These are phyloP conservation scores for Zizania palustris DNA, from an alignment of 202 grass and related monocot genomes.

Conservation along the genomic window DNA sequence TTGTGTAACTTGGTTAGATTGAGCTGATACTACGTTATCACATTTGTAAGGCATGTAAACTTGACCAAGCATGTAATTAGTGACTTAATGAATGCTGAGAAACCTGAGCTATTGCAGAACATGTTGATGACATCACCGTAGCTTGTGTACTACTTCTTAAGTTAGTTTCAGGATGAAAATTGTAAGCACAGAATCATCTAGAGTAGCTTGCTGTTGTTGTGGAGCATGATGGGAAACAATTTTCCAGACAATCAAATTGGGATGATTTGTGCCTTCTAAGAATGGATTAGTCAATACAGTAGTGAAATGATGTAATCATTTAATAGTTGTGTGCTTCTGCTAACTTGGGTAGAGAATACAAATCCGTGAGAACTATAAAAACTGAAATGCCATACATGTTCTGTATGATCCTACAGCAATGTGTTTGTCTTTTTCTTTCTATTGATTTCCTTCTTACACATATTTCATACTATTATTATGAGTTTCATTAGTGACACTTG, in stretches of 20 bases:
- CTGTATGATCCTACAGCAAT: conserved; percentile 2
- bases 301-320: background rate
- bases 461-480: background rate
- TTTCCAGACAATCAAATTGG: background rate
- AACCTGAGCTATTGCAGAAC: conserved; percentile 13
- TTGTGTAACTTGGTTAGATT: background rate
- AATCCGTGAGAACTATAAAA: background rate
- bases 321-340: conserved; percentile 1
- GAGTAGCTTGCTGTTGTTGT: background rate
- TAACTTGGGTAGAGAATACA: background rate
- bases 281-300: background rate
- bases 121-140: background rate
- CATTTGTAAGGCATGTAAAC: background rate
- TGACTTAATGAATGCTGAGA: background rate
- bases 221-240: background rate
- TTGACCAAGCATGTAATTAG: background rate
- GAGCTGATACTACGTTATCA: background rate
- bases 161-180: background rate
- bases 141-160: conserved; percentile 3
- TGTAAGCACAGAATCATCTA: background rate
- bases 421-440: background rate
- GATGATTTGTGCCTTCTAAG: background rate
- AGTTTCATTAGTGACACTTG: background rate
- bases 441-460: background rate
- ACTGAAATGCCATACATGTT: background rate